Base-by-base conservation (phyloP, 1,284 basidiomycete genomes). In the Amylostereum areolatum region DNA sequence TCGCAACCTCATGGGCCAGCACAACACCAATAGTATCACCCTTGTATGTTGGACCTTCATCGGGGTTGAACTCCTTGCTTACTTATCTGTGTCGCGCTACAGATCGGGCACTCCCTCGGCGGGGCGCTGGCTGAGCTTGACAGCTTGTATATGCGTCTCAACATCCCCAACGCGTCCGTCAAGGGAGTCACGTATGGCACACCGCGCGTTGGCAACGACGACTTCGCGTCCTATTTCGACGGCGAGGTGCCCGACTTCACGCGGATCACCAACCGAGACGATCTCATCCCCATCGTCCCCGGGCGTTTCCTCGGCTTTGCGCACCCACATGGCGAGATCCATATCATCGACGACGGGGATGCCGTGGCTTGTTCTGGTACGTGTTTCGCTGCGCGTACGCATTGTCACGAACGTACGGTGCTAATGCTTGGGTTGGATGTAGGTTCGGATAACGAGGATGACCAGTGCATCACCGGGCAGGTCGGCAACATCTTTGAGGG, bases 341-440 rank as follows among this genome's bases (percentile, higher is more conserved):
- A 73, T 52, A 66, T 73, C 46, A 45, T 60, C 32, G 47, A 56
- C 3, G 55, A 58, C 7, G 63, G 59, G 6, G 55, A 56, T 35
- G 67, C 63, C 2, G 59, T 66, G 6, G 46, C 65, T 30, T 72
- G 70, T 56, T 48, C 61, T 3, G 64, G 60, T 55, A 7, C 25
- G 49, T 33, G 28, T 43, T 36, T 47, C 37, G 28, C 49, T 76
- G 73, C 60, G 78, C 36, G 76, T 78, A 3, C 79, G 80, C 41
- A 31, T 56, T 80, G 75, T 24, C 70, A 80, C n/a, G 80, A 78
- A 30, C 79, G 75, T 40, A 78, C 77, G n/a, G 42, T 28, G 29
- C n/a, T 25, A 35, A 7, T 11, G 31, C 8, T 34, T 28, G 29
- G 28, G 4, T 32, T 37, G 33, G 1, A 5, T 35, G 33, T 29